Evolutionary conservation across 306 rosid species (phyloP).

Genomic region (Ziziphus jujuba): DNA sequence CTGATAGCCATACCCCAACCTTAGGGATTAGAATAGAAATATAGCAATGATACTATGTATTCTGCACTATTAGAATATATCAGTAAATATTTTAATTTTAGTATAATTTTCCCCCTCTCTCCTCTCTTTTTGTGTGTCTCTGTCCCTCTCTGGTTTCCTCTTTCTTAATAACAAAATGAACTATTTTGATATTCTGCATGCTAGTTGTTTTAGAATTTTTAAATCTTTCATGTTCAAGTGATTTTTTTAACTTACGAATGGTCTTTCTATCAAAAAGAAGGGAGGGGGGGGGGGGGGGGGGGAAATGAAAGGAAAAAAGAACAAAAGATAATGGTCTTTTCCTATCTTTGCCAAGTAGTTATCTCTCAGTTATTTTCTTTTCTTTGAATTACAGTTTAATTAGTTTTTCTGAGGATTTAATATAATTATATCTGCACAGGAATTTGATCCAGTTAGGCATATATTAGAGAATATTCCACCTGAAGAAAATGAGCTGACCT

Average conservation of each 20-base stretch:
- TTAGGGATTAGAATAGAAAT: neutral
- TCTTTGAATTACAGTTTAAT: conserved; percentile 19
- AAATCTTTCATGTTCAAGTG: conserved; percentile 1
- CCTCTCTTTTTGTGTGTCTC: neutral
- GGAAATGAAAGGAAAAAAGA: too few species aligned
- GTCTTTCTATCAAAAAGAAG: too few species aligned
- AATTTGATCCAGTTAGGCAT: conserved; percentile 84
- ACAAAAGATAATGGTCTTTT: too few species aligned
- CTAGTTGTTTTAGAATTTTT: conserved; percentile 16
- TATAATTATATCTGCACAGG: conserved; percentile 52
- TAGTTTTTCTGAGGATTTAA: conserved; percentile 19
- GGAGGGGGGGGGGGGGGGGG: too few species aligned
- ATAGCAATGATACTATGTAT: neutral
- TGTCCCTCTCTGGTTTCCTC: neutral
- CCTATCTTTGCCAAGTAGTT: neutral
- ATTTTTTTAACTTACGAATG: neutral
- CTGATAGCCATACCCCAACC: neutral
- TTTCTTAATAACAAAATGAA: conserved; percentile 8
- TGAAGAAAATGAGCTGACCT: conserved; percentile 65
- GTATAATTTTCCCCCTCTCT: neutral
- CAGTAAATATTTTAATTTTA: neutral
- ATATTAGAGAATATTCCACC: conserved; percentile 71
- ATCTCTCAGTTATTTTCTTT: neutral
- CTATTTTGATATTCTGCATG: conserved; percentile 18
- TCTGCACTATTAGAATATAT: neutral